A percentile compares a stretch with the other conserved stretches of the same genome.
Conservation (phyloP, 1,284 basidiomycete genomes). For the Malassezia restricta region DNA sequence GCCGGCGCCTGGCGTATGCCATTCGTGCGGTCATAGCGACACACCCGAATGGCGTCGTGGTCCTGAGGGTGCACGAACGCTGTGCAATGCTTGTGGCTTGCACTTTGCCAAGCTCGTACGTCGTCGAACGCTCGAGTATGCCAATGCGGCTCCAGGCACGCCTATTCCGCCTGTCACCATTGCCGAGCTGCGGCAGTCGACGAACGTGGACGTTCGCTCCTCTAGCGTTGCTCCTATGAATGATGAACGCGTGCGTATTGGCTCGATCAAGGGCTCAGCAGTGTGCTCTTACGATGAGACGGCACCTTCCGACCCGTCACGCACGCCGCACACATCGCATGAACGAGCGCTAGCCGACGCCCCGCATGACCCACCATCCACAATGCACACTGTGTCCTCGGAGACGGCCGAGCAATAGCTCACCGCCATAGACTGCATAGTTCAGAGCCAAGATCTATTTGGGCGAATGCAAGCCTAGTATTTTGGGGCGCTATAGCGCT, state of each 20-base stretch:
- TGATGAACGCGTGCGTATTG: conserved; percentile 4
- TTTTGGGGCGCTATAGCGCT: too few species aligned
- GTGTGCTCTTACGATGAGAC: too few species aligned
- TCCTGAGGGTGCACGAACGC: conserved; percentile 39
- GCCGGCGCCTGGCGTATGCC: conserved; percentile 36
- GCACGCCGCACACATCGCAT: too few species aligned
- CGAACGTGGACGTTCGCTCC: conserved; percentile 15
- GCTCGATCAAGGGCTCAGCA: neutral
- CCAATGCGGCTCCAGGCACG: conserved; percentile 17
- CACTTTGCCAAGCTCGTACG: conserved; percentile 32
- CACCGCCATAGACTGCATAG: too few species aligned
- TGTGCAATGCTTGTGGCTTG: conserved; percentile 44
- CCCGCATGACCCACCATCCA: too few species aligned
- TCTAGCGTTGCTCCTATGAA: neutral
- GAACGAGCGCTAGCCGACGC: too few species aligned
- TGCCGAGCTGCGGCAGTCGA: conserved; percentile 31
- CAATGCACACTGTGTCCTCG: too few species aligned
- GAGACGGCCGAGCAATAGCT: too few species aligned
- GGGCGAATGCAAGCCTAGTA: too few species aligned
- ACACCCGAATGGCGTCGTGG: conserved; percentile 44
- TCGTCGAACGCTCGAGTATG: conserved; percentile 24
- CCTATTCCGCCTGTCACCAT: conserved; percentile 23
- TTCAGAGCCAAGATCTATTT: too few species aligned
- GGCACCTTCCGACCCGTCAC: too few species aligned
- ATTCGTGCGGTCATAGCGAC: conserved; percentile 32